Evolutionary conservation across 768 basidiomycete genomes (phyloP).

Genomic region (Rhodotorula diobovata): DNA sequence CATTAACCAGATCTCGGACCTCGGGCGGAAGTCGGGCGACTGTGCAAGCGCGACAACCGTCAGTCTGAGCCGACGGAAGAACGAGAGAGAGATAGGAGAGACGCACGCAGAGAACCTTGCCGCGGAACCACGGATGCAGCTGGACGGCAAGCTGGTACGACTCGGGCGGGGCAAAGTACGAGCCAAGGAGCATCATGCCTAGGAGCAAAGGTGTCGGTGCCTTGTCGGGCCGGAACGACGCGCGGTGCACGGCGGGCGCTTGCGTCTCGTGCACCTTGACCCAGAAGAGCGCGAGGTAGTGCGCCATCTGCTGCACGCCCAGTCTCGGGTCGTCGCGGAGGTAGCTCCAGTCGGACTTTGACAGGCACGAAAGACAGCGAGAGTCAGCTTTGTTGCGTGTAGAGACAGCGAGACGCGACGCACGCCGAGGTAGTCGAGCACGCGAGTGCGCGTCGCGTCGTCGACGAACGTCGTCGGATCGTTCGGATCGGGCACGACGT

Average conservation of each 20-base stretch:
- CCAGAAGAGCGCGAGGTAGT: conserved; percentile 35
- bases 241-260: conserved; percentile 32
- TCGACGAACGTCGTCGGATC: conserved; percentile 31
- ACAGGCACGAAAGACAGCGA: not conserved
- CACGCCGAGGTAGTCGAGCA: conserved; percentile 39
- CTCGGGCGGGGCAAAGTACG: conserved; percentile 36
- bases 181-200: conserved; percentile 39
- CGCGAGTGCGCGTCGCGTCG: conserved; percentile 10
- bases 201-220: conserved; percentile 32
- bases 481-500: conserved; percentile 15
- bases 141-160: conserved; percentile 36
- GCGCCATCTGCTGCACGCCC: conserved; percentile 18
- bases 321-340: conserved; percentile 26
- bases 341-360: conserved; percentile 28
- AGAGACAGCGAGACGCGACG: not conserved
- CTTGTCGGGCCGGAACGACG: conserved; percentile 23
- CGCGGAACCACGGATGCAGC: conserved; percentile 38
- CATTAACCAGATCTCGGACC: conserved; percentile 41
- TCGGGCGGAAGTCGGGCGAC: conserved; percentile 40
- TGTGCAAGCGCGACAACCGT: not conserved
- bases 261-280: conserved; percentile 38
- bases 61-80: too few species aligned
- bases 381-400: accelerated
- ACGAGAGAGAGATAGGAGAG: accelerated
- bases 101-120: conserved; percentile 38